A percentile compares a stretch with the other conserved stretches of the same genome.
These are phyloP conservation scores for Alternaria longipes DNA, from an alignment of 2,329 filamentous ascomycete species.

Conservation along the genomic window DNA sequence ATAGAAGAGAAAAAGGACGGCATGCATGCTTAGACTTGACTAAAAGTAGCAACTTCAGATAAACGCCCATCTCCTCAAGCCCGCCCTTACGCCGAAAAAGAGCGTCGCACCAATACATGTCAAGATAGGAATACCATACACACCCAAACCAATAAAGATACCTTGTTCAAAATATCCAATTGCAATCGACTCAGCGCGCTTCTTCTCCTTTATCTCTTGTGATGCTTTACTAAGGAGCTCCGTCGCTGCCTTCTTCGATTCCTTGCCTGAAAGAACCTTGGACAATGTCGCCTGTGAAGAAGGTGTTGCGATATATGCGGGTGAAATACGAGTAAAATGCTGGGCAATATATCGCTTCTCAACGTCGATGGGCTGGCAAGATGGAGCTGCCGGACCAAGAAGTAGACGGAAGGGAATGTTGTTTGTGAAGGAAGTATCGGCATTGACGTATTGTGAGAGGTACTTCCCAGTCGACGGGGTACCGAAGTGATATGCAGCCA, in stretches of 20 bases:
- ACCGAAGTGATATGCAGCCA: slow-evolving; percentile 65
- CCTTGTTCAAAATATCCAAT: slow-evolving; percentile 45
- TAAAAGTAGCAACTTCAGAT: slow-evolving; percentile 3
- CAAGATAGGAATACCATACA: slow-evolving; percentile 46
- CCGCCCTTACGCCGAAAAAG: slow-evolving; percentile 38
- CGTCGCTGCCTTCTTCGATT: slow-evolving; percentile 19
- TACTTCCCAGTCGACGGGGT: slow-evolving; percentile 64
- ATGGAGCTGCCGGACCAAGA: slow-evolving; percentile 43
- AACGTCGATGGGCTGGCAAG: slow-evolving; percentile 23
- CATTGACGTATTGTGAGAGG: slow-evolving; percentile 64
- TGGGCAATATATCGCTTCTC: slow-evolving; percentile 29
- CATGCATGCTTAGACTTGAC: no score
- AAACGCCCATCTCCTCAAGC: slow-evolving; percentile 32
- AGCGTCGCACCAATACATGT: slow-evolving; percentile 37
- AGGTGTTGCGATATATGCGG: slow-evolving; percentile 25
- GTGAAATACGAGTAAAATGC: slow-evolving; percentile 33
- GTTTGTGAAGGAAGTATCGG: slow-evolving; percentile 64
- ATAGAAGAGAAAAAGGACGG: neutral
- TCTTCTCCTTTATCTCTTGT: slow-evolving; percentile 43
- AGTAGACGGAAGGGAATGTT: slow-evolving; percentile 66
- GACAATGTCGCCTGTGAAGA: slow-evolving; percentile 30
- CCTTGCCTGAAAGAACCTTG: slow-evolving; percentile 20
- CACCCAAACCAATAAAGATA: slow-evolving; percentile 47
- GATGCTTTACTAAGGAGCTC: slow-evolving; percentile 27
- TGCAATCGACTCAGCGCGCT: slow-evolving; percentile 45